These are phyloP conservation scores for Botrytis sinoallii DNA, from an alignment of 2,329 filamentous ascomycete species.

Conservation along the genomic window DNA sequence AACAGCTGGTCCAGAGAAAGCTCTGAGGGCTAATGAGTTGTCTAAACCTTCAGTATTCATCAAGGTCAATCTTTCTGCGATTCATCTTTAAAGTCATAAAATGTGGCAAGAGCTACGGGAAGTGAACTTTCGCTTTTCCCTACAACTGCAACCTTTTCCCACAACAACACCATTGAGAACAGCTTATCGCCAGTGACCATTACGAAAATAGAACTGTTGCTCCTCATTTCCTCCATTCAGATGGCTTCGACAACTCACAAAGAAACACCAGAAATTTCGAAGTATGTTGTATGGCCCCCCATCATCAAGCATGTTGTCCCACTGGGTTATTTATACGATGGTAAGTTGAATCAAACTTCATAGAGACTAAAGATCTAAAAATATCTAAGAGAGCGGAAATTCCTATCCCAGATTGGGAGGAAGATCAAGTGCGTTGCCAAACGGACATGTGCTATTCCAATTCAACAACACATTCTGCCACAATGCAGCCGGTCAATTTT, in stretches of 20 bases:
- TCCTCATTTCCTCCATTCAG: background rate
- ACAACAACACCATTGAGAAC: background rate
- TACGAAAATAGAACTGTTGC: background rate
- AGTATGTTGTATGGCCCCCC: conserved; percentile 17
- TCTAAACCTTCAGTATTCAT: background rate
- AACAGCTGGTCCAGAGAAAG: background rate
- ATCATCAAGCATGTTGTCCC: conserved; percentile 15
- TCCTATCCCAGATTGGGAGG: conserved; percentile 27
- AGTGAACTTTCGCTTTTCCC: background rate
- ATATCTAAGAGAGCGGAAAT: conserved; percentile 21
- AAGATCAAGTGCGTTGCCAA: conserved; percentile 21
- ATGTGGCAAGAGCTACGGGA: conserved; percentile 2
- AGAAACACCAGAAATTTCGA: background rate
- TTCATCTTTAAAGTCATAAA: background rate
- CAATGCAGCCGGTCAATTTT: conserved; percentile 18
- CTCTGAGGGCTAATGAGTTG: background rate
- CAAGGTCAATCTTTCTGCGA: background rate
- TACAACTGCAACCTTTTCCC: background rate
- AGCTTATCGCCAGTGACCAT: background rate
- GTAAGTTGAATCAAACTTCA: conserved; percentile 15
- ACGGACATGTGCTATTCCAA: conserved; percentile 25
- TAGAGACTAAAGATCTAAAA: conserved; percentile 10
- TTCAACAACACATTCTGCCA: conserved; percentile 30
- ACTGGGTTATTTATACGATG: conserved; percentile 24
- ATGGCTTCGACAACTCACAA: background rate